Base-by-base conservation (phyloP, 2,329 filamentous ascomycete species). In the Aspergillus costaricaensis region DNA sequence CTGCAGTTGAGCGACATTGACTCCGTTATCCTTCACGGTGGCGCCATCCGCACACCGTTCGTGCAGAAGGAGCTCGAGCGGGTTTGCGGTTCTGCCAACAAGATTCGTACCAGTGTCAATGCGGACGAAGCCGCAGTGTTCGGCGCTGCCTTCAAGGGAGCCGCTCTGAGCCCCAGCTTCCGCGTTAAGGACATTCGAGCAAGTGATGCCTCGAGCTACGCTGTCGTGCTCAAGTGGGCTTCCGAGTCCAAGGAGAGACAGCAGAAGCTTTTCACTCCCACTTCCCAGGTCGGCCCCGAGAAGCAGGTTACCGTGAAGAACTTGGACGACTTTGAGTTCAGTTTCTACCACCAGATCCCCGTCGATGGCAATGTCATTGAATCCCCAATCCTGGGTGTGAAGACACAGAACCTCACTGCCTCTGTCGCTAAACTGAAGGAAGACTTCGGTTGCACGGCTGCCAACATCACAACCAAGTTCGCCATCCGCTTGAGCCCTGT, bases 81-180 rank as follows among this genome's bases (percentile, higher is more conserved):
- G 63, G 77, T 91, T 47, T 85, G 88, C 54, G 90, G 91, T 39
- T 85, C 84, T 17, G 78, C 87, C 7, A 87, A 90, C 55, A 97
- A 96, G 81, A 83, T 99, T 61, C 89, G 92, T 65, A 90, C 89
- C 72, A 99, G 96, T 70, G 95, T 99, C 73, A 99, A 99, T 79
- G 91, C 94, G 10, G 95, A 99, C 71, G 95, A 99, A 79, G 90
- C 95, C 23, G 95, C 95, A 54, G 95, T 96, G 9, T 96, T 98
- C 76, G 95, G 95, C 69, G 94, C 95, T 58, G 93, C 90, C 27
- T 98, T 99, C 83, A 91, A 93, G 73, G 95, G 91, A 54, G 95
- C 95, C 55, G 88, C 91, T 68, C 84, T 99, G 60, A 97, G 92
- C 78, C 92, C 94, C 43, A 94, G 91, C 74, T 99, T 99, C 87